Evolutionary conservation across 441 rosid genomes (phyloP).

Genomic region (Bocquillonia castaneifolia): DNA sequence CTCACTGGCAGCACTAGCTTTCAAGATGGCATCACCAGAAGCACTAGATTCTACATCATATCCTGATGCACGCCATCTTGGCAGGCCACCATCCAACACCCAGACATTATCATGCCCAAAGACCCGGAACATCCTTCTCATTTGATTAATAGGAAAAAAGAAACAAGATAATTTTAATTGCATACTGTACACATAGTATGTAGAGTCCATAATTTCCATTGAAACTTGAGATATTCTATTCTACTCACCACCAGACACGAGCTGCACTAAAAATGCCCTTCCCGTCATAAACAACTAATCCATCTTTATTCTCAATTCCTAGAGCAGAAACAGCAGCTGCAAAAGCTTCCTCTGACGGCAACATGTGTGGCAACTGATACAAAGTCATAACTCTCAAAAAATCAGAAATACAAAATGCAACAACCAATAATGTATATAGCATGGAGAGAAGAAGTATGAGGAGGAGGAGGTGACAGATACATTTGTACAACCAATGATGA

Average conservation of each 20-base stretch:
- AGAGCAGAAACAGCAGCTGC: slow-evolving; percentile 93
- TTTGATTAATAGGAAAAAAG: slow-evolving; percentile 11
- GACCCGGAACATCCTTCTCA: slow-evolving; percentile 82
- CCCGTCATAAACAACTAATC: slow-evolving; percentile 90
- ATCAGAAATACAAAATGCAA: slow-evolving; percentile 11
- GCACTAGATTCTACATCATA: slow-evolving; percentile 97
- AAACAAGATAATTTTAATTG: neutral
- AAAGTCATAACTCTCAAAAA: slow-evolving; percentile 13
- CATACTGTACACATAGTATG: neutral
- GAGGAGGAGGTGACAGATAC: neutral
- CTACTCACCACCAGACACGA: slow-evolving; percentile 96
- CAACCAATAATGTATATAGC: neutral
- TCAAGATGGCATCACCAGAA: slow-evolving; percentile 79
- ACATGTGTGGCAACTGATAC: slow-evolving; percentile 87
- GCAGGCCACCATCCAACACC: slow-evolving; percentile 97
- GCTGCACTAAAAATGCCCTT: slow-evolving; percentile 96
- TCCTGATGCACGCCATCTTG: slow-evolving; percentile 92
- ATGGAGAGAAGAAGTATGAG: neutral
- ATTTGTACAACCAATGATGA: neutral
- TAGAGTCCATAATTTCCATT: neutral
- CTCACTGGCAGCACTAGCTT: slow-evolving; percentile 92
- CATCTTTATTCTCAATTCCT: slow-evolving; percentile 80
- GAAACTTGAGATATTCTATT: slow-evolving; percentile 13
- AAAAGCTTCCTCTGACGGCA: slow-evolving; percentile 92
- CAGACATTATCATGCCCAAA: slow-evolving; percentile 91